These are phyloP conservation scores for Polyrhizophydium stewartii DNA, from an alignment of 371 early-diverging fungal genomes.

Conservation along the genomic window DNA sequence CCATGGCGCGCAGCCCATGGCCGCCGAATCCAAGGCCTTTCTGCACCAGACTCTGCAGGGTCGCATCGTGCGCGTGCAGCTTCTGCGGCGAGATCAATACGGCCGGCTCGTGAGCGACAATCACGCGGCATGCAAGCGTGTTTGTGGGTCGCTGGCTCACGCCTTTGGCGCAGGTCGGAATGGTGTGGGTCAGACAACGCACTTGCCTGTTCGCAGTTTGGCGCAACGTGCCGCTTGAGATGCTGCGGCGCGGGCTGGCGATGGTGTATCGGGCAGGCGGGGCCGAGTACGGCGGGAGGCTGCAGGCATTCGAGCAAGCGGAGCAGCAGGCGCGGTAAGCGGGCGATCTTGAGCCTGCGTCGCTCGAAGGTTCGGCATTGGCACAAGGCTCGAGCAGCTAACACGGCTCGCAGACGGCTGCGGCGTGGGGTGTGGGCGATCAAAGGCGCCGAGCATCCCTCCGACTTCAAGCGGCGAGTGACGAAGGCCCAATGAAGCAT, in stretches of 20 bases:
- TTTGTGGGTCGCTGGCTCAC: neutral
- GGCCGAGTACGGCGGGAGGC: conserved; percentile 60
- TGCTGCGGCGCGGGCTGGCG: conserved; percentile 65
- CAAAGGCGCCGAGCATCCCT: too few relatives aligned
- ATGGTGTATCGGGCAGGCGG: conserved; percentile 63
- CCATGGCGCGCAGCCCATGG: conserved; percentile 66
- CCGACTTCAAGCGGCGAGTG: too few relatives aligned
- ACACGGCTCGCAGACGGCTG: too few relatives aligned
- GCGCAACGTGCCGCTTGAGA: conserved; percentile 62
- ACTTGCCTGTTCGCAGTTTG: conserved; percentile 16
- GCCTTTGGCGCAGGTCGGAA: conserved; percentile 42
- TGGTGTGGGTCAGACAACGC: conserved; percentile 58
- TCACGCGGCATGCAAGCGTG: too few relatives aligned
- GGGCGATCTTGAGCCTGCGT: too few relatives aligned
- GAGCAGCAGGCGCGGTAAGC: conserved; percentile 58
- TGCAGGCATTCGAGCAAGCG: conserved; percentile 40
- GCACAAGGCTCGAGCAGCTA: too few relatives aligned
- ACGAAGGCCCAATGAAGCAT: too few relatives aligned
- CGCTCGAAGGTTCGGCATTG: too few relatives aligned
- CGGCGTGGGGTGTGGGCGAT: too few relatives aligned
- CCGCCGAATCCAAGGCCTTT: conserved; percentile 56
- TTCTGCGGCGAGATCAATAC: conserved; percentile 61
- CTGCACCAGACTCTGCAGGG: conserved; percentile 44
- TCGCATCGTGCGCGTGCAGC: conserved; percentile 49
- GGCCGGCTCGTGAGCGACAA: conserved; percentile 54